Base-by-base conservation (phyloP, 1,139 yeast species). In the Sugiyamaella paludigena region DNA sequence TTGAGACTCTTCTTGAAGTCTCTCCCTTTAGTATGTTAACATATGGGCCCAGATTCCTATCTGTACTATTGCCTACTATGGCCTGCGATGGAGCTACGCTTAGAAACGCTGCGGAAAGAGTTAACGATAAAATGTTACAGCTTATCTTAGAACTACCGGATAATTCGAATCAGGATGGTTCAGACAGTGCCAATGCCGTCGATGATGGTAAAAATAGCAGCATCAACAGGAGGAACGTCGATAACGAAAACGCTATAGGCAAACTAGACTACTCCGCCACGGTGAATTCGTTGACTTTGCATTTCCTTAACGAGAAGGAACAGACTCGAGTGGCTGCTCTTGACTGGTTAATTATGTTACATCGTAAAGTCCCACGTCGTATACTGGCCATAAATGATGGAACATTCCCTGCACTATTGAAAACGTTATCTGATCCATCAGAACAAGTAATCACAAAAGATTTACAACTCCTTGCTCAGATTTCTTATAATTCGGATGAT, bases 321-420 rank as follows among this genome's bases (percentile, higher is more conserved):
- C 80, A 84, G 32, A 87, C 97, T 0, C 75, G 94, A 55, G 77
- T 89, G 15, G 89, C 95, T 0, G 86, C 95, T 15, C 72, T 94
- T 40, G 96, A 91, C 57, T 94, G 98, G 98, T 73, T 94, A 33
- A 83, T 84, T 26, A 81, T 88, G 76, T 74, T 94, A 40, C 94
- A 91, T 61, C 77, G 81, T 31, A 83, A 83, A 57, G 84, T 84
- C 38, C 87, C 94, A 0, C 70, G 77, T 27, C 59, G 79, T 80
- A 60, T 74, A 79, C 57, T 81, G 75, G 62, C 83, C 69, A 64
- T 67, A 47, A 76, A 78, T 52, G 86, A 80, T 49, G 78, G 81
- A 52, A 86, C 91, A 39, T 82, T 89, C 57, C 83, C 87, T 2
- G 87, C 89, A 0, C 73, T 92, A 41, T 73, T 94, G 47, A 84